Evolutionary conservation across 352 stramenopile species (phyloP), one percentile per base, ranked within the genome.

Genomic region (Bremia lactucae): DNA sequence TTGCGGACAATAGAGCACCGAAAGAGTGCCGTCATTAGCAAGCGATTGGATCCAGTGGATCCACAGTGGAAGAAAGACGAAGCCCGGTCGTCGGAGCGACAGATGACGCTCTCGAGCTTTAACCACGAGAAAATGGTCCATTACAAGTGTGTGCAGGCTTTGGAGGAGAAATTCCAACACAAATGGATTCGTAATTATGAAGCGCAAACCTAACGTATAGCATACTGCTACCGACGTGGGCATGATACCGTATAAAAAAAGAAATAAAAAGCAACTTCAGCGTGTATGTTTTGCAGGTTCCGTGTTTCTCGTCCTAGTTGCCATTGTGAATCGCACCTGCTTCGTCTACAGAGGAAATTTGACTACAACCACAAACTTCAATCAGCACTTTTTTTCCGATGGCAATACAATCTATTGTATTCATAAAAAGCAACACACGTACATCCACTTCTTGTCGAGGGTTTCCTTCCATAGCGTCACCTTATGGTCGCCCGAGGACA

Each of bases 401-500:
- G n/a, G n/a, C n/a, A n/a, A n/a, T n/a, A n/a, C n/a, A n/a, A n/a
- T n/a, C n/a, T n/a, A n/a, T n/a, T n/a, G n/a, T n/a, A n/a, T n/a
- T n/a, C n/a, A n/a, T n/a, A n/a, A n/a, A n/a, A 28, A 28, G 24
- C 24, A 33, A n/a, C 28, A 28, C 50, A 87, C 70, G 57, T 82
- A 85, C 75, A 90, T 89, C 95, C 95, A 99, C 49, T 87, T 92
- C 51, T 96, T 96, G 74, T 98, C 89, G 20, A 98, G 74, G 34
- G 72, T 94, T 62, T 97, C 86, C 68, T 99, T 99, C 95, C 95
- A 99, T 2, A 99, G 62, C 31, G 87, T 96, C 4, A 98, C 95
- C 71, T 95, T 87, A 65, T 97, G 87, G 72, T 98, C 95, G 36
- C 95, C 96, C 42, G 89, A 95, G 21, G 88, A 97, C 23, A 99